Evolutionary conservation across 2,329 filamentous ascomycete species (phyloP).

Genomic region (Fusarium mundagurra): DNA sequence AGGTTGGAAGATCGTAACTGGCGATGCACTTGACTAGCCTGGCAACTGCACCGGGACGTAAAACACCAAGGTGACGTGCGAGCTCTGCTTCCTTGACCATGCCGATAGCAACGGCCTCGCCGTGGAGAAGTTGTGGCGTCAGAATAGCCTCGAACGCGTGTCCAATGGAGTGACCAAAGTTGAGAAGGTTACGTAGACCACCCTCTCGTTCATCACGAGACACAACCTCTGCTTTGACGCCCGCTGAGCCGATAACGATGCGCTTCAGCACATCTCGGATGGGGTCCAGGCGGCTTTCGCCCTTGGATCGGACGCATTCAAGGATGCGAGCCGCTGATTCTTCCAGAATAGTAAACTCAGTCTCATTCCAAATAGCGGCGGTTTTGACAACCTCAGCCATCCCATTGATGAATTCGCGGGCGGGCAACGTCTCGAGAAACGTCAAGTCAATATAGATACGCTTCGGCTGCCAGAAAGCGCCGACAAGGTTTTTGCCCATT

Average conservation of each 20-base stretch:
- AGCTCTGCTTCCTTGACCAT: conserved; percentile 99
- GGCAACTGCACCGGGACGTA: conserved; percentile 88
- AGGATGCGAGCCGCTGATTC: conserved; percentile 82
- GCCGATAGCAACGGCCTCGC: conserved; percentile 94
- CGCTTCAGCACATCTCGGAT: conserved; percentile 78
- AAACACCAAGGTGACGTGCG: conserved; percentile 85
- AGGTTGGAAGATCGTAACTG: conserved; percentile 91
- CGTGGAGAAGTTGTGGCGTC: conserved; percentile 93
- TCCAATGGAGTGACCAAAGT: conserved; percentile 98
- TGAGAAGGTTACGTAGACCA: conserved; percentile 91
- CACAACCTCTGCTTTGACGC: conserved; percentile 93
- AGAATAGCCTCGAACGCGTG: conserved; percentile 96
- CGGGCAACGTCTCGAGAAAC: conserved; percentile 90
- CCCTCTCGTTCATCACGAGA: conserved; percentile 95
- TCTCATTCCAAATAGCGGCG: conserved; percentile 92
- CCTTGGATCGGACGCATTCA: conserved; percentile 46
- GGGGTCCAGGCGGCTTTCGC: conserved; percentile 69
- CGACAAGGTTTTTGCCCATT: conserved; percentile 94
- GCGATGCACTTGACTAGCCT: conserved; percentile 91
- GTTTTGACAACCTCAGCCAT: conserved; percentile 99
- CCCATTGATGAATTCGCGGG: conserved; percentile 95
- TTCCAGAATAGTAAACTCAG: conserved; percentile 86
- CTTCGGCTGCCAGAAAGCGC: conserved; percentile 95
- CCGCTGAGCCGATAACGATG: conserved; percentile 89
- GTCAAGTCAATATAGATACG: conserved; percentile 93